phyloP scores from a whole-genome alignment of 805 yeast species.

The Barnettozyma sp. region DNA sequence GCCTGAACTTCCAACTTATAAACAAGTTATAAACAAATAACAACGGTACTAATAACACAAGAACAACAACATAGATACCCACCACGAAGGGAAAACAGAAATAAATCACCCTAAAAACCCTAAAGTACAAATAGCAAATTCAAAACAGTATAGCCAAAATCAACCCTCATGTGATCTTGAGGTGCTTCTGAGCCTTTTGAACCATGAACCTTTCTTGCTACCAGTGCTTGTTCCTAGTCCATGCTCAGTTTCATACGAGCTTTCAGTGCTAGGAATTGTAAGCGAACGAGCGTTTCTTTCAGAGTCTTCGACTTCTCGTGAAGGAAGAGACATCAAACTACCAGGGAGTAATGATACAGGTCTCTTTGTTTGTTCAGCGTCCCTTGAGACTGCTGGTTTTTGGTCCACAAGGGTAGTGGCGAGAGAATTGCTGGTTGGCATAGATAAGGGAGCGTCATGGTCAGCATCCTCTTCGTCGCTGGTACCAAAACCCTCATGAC shows the following conservation, averaged over 20 bases:
- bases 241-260: conserved; percentile 11
- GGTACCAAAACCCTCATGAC: conserved; percentile 3
- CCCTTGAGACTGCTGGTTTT: background rate
- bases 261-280: conserved; percentile 1
- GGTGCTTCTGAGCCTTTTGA: conserved; percentile 35
- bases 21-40: no score
- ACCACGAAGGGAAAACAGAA: no score
- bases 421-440: conserved; percentile 5
- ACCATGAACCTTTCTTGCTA: conserved; percentile 37
- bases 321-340: conserved; percentile 5
- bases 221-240: conserved; percentile 15
- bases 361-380: conserved; percentile 7
- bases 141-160: background rate
- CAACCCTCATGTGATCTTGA: conserved; percentile 23
- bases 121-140: background rate
- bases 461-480: conserved; percentile 4
- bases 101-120: background rate
- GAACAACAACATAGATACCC: no score
- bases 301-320: conserved; percentile 4
- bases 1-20: no score
- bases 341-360: conserved; percentile 23
- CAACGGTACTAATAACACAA: no score
- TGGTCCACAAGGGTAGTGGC: conserved; percentile 6
- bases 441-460: background rate
- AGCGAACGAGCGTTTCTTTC: conserved; percentile 2